Base-by-base conservation (phyloP, 2,329 filamentous ascomycete species). In the Teratosphaeria nubilosa region DNA sequence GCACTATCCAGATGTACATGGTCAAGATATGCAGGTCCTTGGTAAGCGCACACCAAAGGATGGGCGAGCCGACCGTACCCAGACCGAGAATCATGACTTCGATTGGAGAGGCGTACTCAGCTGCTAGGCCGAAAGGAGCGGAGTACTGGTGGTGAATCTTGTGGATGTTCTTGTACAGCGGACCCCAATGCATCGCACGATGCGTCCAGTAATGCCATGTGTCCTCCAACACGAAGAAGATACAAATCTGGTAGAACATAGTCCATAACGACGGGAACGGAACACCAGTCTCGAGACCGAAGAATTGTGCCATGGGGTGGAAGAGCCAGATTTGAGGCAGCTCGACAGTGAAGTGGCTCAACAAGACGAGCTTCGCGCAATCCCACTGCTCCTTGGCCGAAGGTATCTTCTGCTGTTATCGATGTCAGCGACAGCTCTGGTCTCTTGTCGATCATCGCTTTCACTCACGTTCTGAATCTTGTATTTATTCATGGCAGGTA, bases 61-160 rank as follows among this genome's bases (percentile, higher is more conserved):
- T 87, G 37, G 94, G 94, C 37, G 83, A 80, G 60, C 88, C 84
- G 62, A 99, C 87, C 1, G 87, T 88, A 62, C 94, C 94, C 59
- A 95, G 80, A 45, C 92, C 94, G 54, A 99, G 86, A 58, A 95
- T 83, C 88, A 96, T 95, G 65, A 92, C 90, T 77, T 99, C 94
- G 66, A 97, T 95, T 0, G 94, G 94, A 51, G 92, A 96, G 6
- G 94, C 94, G 75, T 99, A 99, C 77, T 99, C 94, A 58, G 94
- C 92, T 22, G 94, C 92, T 56, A 99, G 81, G 66, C 94, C 94
- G 71, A 99, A 99, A 20, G 94, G 94, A 13, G 94, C 94, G 41
- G 91, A 96, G 80, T 99, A 99, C 70, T 94, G 92, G 80, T 99
- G 94, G 79, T 99, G 94, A 68, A 99, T 91, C 80, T 99, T 99